Conservation (phyloP, 2,329 filamentous ascomycete species). For the Rachicladosporium sp. region DNA sequence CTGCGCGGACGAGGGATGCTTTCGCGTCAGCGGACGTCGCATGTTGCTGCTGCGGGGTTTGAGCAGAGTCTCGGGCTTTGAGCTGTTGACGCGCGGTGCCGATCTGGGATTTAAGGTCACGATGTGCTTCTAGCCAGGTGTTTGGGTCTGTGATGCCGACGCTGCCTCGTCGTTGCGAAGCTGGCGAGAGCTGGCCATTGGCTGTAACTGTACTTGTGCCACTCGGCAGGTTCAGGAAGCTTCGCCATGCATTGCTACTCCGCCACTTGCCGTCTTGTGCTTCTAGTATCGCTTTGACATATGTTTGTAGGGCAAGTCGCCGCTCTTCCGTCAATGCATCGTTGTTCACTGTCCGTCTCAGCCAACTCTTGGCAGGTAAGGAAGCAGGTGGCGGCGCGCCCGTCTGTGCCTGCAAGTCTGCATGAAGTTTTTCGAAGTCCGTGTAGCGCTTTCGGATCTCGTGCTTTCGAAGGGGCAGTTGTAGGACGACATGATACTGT, state of each 20-base stretch:
- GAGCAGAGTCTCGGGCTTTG: slow-evolving; percentile 54
- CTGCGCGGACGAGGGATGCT: slow-evolving; percentile 56
- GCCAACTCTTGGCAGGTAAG: slow-evolving; percentile 64
- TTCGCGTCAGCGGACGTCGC: slow-evolving; percentile 57
- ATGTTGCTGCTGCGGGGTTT: slow-evolving; percentile 46
- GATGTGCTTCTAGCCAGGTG: slow-evolving; percentile 65
- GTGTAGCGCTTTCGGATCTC: slow-evolving; percentile 73
- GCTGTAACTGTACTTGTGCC: slow-evolving; percentile 19
- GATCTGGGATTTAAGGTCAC: slow-evolving; percentile 59
- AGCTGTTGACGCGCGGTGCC: slow-evolving; percentile 55
- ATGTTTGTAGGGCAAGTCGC: slow-evolving; percentile 55
- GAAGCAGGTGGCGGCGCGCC: slow-evolving; percentile 53
- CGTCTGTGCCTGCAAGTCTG: slow-evolving; percentile 46
- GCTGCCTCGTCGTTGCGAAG: slow-evolving; percentile 8
- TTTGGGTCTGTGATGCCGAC: slow-evolving; percentile 35
- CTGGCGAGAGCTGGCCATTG: slow-evolving; percentile 30
- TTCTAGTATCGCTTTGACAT: slow-evolving; percentile 60
- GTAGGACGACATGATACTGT: slow-evolving; percentile 65
- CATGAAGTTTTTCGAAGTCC: slow-evolving; percentile 60
- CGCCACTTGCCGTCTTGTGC: slow-evolving; percentile 66
- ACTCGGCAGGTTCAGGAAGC: slow-evolving; percentile 60
- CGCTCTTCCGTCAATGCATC: slow-evolving; percentile 58
- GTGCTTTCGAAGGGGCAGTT: slow-evolving; percentile 63
- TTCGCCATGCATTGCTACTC: slow-evolving; percentile 57
- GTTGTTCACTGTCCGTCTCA: slow-evolving; percentile 58